Evolutionary conservation across 2,329 filamentous ascomycete species (phyloP).

Genomic region (Talaromyces funiculosus): DNA sequence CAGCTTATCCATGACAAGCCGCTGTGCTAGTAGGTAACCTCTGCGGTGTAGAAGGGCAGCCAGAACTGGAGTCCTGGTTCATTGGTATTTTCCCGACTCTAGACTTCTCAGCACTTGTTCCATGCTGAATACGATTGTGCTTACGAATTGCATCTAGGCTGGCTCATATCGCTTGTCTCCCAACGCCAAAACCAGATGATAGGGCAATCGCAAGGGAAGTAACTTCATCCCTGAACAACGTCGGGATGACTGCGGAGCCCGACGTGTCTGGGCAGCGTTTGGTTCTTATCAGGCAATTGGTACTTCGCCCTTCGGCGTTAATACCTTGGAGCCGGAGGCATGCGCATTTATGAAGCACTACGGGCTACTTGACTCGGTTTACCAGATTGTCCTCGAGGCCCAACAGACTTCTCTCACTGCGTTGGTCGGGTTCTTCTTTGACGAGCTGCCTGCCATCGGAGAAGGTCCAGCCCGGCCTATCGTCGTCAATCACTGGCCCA

Average conservation of each 20-base stretch:
- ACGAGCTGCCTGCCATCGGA: slow-evolving; percentile 16
- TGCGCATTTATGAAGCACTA: slow-evolving; percentile 31
- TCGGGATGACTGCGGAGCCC: slow-evolving; percentile 40
- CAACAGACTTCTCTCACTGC: slow-evolving; percentile 28
- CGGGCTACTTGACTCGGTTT: slow-evolving; percentile 32
- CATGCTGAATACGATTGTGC: neutral
- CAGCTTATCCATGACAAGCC: slow-evolving; percentile 8
- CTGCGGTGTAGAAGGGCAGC: neutral
- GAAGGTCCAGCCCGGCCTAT: slow-evolving; percentile 23
- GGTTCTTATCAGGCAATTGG: slow-evolving; percentile 30
- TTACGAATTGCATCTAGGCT: neutral
- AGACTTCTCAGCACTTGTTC: neutral
- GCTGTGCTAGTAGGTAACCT: neutral
- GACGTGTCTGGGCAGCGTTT: slow-evolving; percentile 36
- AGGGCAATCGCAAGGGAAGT: neutral
- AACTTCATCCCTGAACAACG: slow-evolving; percentile 45
- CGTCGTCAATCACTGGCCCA: slow-evolving; percentile 25
- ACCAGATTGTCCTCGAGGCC: slow-evolving; percentile 35
- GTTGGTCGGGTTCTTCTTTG: slow-evolving; percentile 39
- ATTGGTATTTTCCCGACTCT: neutral
- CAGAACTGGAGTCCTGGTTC: neutral
- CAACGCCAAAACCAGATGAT: neutral
- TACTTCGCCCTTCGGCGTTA: neutral
- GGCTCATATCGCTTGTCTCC: neutral
- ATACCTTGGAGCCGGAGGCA: slow-evolving; percentile 16